Evolutionary conservation across 2,329 filamentous ascomycete species (phyloP).

Genomic region (Didymella sp.): DNA sequence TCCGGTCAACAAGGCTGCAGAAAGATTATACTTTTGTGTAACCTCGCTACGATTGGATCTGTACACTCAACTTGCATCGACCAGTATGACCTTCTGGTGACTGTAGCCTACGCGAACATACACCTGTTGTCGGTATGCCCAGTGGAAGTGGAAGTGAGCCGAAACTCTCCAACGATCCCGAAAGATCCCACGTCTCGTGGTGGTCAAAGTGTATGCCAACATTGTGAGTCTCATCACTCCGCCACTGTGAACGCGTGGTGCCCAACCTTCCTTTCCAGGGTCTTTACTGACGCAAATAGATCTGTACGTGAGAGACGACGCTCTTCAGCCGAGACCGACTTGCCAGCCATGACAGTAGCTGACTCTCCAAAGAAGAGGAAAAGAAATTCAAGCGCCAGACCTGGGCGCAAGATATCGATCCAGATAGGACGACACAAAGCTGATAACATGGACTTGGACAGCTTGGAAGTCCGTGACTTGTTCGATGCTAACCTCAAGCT

Average conservation of each 20-base stretch:
- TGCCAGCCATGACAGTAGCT: slow-evolving; percentile 38
- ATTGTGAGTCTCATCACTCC: slow-evolving; percentile 32
- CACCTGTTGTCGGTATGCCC: too few species aligned
- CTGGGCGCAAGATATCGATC: too few species aligned
- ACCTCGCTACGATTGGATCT: too few species aligned
- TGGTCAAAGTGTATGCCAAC: slow-evolving; percentile 40
- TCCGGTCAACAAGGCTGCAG: too few species aligned
- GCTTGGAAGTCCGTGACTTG: background rate
- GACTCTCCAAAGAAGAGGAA: slow-evolving; percentile 47
- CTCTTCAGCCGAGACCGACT: slow-evolving; percentile 33
- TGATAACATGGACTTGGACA: slow-evolving; percentile 6
- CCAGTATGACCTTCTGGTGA: slow-evolving; percentile 36
- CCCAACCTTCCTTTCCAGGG: too few species aligned
- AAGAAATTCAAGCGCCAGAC: too few species aligned
- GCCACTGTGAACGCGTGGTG: background rate
- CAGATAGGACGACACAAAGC: too few species aligned
- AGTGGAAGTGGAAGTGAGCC: slow-evolving; percentile 37
- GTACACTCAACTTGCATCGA: background rate
- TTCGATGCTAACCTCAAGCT: slow-evolving; percentile 13
- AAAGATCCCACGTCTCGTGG: slow-evolving; percentile 31
- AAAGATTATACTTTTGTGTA: too few species aligned
- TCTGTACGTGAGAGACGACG: slow-evolving; percentile 42
- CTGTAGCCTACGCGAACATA: too few species aligned
- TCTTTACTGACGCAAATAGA: slow-evolving; percentile 27
- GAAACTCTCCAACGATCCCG: slow-evolving; percentile 37